Evolutionary conservation across 2,329 filamentous ascomycete genomes (phyloP).

Genomic region (Podosphaera fusca): DNA sequence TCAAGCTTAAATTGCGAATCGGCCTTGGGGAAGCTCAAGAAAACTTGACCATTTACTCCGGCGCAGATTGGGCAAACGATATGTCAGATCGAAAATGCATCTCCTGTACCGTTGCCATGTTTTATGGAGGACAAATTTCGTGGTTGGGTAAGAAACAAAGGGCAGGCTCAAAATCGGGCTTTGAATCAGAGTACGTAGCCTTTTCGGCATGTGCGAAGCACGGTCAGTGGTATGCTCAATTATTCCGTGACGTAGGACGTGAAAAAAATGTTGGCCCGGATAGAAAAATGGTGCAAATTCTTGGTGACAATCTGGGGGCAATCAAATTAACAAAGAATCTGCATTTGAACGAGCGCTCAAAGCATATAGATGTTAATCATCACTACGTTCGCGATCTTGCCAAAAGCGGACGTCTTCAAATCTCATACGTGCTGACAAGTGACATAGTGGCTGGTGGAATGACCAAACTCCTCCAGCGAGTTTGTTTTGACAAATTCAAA

Average conservation of each 20-base stretch:
- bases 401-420: background rate
- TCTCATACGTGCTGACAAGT: background rate
- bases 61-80: too few species aligned
- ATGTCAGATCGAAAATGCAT: background rate
- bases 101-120: background rate
- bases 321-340: background rate
- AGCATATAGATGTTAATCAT: background rate
- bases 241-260: background rate
- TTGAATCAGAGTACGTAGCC: background rate
- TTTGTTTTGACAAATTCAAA: too few species aligned
- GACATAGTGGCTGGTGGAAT: too few species aligned
- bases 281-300: background rate
- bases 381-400: background rate
- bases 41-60: too few species aligned
- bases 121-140: background rate
- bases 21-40: background rate
- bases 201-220: background rate
- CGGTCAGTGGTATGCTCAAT: background rate
- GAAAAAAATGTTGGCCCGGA: too few species aligned
- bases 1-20: background rate
- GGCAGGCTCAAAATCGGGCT: background rate
- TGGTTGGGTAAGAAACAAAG: slow-evolving; percentile 2
- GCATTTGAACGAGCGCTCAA: background rate
- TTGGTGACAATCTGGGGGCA: background rate
- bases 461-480: too few species aligned